Base-by-base conservation (phyloP, 2,329 filamentous ascomycete species). In the Epicoccum nigrum region DNA sequence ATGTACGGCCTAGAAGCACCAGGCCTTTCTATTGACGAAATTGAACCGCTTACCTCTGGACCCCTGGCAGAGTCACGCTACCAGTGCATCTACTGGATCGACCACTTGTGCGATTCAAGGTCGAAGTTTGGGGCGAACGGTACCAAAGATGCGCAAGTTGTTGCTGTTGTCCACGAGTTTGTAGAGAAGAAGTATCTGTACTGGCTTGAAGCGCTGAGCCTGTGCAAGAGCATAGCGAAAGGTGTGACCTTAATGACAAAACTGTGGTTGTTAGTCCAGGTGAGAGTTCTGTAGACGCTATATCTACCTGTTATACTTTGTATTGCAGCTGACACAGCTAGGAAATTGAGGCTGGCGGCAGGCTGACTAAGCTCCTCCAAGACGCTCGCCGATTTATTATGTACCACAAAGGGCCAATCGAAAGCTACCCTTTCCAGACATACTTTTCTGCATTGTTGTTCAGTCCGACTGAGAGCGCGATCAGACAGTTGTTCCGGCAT, bases 41-140 rank as follows among this genome's bases (percentile, higher is more conserved):
- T 68, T 35, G 28, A 55, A 51, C 37, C 54, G 50, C 54, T 65
- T 32, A 17, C 54, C 47, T 46, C 62, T 45, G 58, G 71, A 57
- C 58, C 61, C 37, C 45, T 73, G 35, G 60, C 62, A 4, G 16
- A 61, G 5, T 41, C 64, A 25, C n/a, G n/a, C n/a, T n/a, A n/a
- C n/a, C n/a, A n/a, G n/a, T n/a, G n/a, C n/a, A n/a, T n/a, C n/a
- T n/a, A 67, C 51, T 75, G 70, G 73, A 54, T 66, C 17, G 60
- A 69, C 32, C 69, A 74, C 56, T 53, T 74, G 12, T 64, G 41
- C 42, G 61, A 59, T 20, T 60, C 30, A 17, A 55, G 23, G 11
- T 27, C 6, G 6, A 27, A 11, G 23, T 27, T 11, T 27, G 6
- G 11, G 11, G 23, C 23, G 11, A 6, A 27, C 11, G 23, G 23